These are phyloP conservation scores for Astragalus glycyphyllos DNA, from an alignment of 306 rosid genomes.

Conservation along the genomic window DNA sequence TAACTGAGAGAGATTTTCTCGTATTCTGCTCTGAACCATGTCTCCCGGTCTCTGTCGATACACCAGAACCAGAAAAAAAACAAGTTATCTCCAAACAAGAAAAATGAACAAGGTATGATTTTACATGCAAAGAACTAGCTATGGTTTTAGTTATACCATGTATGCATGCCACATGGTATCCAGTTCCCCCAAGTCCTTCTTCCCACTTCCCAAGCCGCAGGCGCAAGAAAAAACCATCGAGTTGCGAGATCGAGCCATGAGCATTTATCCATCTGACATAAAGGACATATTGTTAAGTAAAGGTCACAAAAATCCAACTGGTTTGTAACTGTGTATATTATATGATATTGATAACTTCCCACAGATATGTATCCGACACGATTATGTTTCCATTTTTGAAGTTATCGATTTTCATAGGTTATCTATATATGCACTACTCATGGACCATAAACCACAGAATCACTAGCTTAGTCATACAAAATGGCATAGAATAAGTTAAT, in stretches of 20 bases:
- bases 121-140: constrained; percentile 34
- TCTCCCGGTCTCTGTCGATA: constrained; percentile 55
- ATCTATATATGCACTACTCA: background rate
- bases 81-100: background rate
- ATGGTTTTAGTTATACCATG: constrained; percentile 59
- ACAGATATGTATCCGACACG: too few relatives aligned
- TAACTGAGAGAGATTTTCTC: constrained; percentile 60
- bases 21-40: constrained; percentile 45
- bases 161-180: constrained; percentile 85
- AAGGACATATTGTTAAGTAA: constrained; percentile 41
- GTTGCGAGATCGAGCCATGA: constrained; percentile 53
- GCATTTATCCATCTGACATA: constrained; percentile 73
- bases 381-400: too few relatives aligned
- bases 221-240: constrained; percentile 87
- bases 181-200: constrained; percentile 80
- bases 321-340: too few relatives aligned
- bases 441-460: constrained; percentile 7
- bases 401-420: too few relatives aligned
- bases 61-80: constrained; percentile 24
- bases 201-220: constrained; percentile 90
- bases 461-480: constrained; percentile 21
- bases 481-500: constrained; percentile 17
- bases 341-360: too few relatives aligned
- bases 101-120: background rate
- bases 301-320: constrained; percentile 31